Base-by-base conservation (phyloP, 1,284 basidiomycete species). In the Marasmius sp. region DNA sequence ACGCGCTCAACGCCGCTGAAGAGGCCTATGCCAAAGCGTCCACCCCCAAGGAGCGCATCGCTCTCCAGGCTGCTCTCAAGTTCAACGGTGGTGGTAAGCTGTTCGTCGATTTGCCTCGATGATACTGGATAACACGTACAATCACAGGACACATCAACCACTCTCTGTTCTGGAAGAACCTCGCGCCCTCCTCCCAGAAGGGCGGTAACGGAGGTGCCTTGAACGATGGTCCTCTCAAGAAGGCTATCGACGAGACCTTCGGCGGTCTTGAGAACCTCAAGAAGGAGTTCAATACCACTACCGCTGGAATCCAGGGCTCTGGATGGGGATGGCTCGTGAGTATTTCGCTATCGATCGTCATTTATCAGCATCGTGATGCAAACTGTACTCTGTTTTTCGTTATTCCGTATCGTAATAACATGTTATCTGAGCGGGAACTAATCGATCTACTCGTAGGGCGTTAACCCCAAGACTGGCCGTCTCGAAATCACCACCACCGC, bases 161-260 rank as follows among this genome's bases (percentile, higher is more conserved):
- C 82, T 88, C 92, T 36, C 85, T 97, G 66, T 97, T 97, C 84
- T 96, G 94, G 95, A 91, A 89, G 81, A 96, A 94, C 82, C 83
- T 94, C 62, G 85, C 91, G 3, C 88, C 88, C 1, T 70, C 81
- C 16, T 76, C 77, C 3, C 71, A 77, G 64, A 77, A 77, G 60
- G 81, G 80, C 63, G 84, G 84, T 14, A 66, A 75, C 66, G 88
- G 92, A 64, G 89, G 89, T 67, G 79, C 84, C 62, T 81, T 94
- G 67, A 71, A 81, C 64, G 83, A 85, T 9, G 87, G 88, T 11
- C 78, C 83, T 33, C 82, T 96, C 71, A 91, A 89, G 76, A 73
- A 83, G 14, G 89, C 88, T 57, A 85, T 96, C 69, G 77, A 81
- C 14, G 73, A 79, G 14, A 71, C 79, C 49, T 96, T 90, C 71